Evolutionary conservation across 1,284 basidiomycete genomes (phyloP), one percentile per base, ranked within the genome.

Genomic region (Fistulina hepatica): DNA sequence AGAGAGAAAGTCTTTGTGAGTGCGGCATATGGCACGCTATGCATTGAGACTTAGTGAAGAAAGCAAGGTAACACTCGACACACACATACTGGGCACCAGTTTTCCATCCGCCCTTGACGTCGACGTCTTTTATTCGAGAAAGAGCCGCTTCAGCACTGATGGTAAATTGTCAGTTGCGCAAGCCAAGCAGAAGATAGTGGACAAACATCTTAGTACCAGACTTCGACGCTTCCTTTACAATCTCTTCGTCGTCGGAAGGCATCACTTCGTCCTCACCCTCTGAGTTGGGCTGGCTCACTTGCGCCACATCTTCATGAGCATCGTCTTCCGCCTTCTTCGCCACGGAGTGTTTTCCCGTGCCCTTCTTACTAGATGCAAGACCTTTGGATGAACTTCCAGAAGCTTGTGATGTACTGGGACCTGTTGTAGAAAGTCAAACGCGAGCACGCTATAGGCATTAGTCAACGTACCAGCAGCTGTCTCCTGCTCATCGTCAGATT

Each of bases 21-120:
- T 2, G 92, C 88, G 7, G 88, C 81, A 57, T 99, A 99, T 1
- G 95, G 94, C 9, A 97, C 83, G 2, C 92, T 94, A 45, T 5
- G n/a, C n/a, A n/a, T n/a, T n/a, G n/a, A n/a, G n/a, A n/a, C n/a
- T n/a, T n/a, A n/a, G n/a, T n/a, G n/a, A n/a, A n/a, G n/a, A n/a
- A n/a, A n/a, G n/a, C n/a, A n/a, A n/a, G n/a, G n/a, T n/a, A 6
- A 6, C 27, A n/a, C 27, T 30, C 27, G n/a, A n/a, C n/a, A 12
- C 19, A 19, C 23, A 69, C 85, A 50, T 52, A 93, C 90, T 89
- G 74, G 48, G 83, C 70, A 19, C 89, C 91, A 22, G 65, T 65
- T 63, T 90, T 84, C 93, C 93, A 97, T 2, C 81, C 83, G 35
- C 82, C 81, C 43, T 77, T 69, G 11, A 89, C 67, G 49, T 90